Evolutionary conservation across 2,329 filamentous ascomycete species (phyloP).

Genomic region (Pseudogymnoascus sp.): DNA sequence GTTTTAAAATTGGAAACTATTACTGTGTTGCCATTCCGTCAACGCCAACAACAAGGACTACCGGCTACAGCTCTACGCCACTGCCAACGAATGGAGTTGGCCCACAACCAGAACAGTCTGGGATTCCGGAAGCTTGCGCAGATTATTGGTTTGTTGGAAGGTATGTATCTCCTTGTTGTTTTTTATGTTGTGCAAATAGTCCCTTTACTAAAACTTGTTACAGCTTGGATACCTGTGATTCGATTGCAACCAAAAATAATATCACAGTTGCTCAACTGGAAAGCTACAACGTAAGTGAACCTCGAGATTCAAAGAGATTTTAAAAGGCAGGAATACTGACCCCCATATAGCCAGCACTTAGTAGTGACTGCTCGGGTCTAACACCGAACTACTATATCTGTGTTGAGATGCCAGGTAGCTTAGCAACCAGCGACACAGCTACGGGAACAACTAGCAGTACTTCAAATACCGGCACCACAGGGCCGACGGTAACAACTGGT

Average conservation of each 20-base stretch:
- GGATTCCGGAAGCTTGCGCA: not conserved
- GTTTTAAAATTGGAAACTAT: not conserved
- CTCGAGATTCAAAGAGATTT: not conserved
- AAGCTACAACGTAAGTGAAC: not conserved
- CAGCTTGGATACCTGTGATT: not conserved
- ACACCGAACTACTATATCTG: constrained; percentile 9
- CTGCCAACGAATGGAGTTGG: constrained; percentile 9
- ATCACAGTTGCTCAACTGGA: constrained; percentile 3
- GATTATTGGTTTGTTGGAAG: constrained; percentile 10
- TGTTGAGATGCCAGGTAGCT: constrained; percentile 9
- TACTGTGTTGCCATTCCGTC: constrained; percentile 10
- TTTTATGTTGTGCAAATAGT: not conserved
- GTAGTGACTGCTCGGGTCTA: constrained; percentile 6
- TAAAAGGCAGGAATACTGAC: not conserved
- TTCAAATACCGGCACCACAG: not conserved
- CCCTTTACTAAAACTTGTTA: not conserved
- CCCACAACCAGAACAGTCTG: constrained; percentile 10
- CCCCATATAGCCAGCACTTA: not conserved
- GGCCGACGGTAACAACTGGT: not conserved
- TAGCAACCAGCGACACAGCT: not conserved
- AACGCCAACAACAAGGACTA: constrained; percentile 10
- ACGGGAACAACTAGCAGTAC: not conserved
- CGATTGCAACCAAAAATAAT: constrained; percentile 3
- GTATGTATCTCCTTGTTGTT: not conserved
- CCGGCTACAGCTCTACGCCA: not conserved